A percentile compares a stretch with the other conserved stretches of the same genome.
phyloP scores from a whole-genome alignment of 768 basidiomycete genomes.

The Boletus edulis region DNA sequence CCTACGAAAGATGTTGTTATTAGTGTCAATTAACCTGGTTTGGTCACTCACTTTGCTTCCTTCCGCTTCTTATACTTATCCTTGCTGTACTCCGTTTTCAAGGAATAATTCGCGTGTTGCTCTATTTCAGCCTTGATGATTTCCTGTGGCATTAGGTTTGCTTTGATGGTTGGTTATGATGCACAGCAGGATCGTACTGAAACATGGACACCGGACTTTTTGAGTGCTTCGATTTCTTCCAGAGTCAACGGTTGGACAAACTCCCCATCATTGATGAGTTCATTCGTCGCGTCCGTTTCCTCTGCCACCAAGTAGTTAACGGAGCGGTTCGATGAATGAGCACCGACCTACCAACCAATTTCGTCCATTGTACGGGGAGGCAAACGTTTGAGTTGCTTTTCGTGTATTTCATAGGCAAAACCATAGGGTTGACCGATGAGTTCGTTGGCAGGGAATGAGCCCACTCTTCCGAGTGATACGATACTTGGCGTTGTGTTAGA shows the following conservation, averaged over 20 bases:
- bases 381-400: slow-evolving; percentile 63
- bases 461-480: slow-evolving; percentile 79
- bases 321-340: neutral
- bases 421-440: slow-evolving; percentile 85
- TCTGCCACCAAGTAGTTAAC: slow-evolving; percentile 44
- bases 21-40: neutral
- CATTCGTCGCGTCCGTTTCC: slow-evolving; percentile 97
- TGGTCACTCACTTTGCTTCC: slow-evolving; percentile 79
- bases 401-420: slow-evolving; percentile 80
- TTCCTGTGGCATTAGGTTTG: slow-evolving; percentile 52
- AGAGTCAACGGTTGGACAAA: slow-evolving; percentile 80
- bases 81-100: slow-evolving; percentile 98
- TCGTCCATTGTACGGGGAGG: slow-evolving; percentile 70
- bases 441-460: slow-evolving; percentile 74
- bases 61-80: slow-evolving; percentile 98
- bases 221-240: slow-evolving; percentile 81
- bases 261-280: slow-evolving; percentile 86
- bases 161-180: slow-evolving; percentile 3
- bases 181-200: slow-evolving; percentile 46
- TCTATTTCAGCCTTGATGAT: slow-evolving; percentile 95
- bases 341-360: slow-evolving; percentile 52
- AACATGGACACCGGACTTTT: slow-evolving; percentile 78
- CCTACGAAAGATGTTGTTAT: slow-evolving; percentile 39
- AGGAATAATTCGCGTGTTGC: slow-evolving; percentile 83
- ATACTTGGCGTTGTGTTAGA: slow-evolving; percentile 42